Evolutionary conservation across 164 flowering plant genomes (phyloP).

Genomic region (Chimonanthus praecox): DNA sequence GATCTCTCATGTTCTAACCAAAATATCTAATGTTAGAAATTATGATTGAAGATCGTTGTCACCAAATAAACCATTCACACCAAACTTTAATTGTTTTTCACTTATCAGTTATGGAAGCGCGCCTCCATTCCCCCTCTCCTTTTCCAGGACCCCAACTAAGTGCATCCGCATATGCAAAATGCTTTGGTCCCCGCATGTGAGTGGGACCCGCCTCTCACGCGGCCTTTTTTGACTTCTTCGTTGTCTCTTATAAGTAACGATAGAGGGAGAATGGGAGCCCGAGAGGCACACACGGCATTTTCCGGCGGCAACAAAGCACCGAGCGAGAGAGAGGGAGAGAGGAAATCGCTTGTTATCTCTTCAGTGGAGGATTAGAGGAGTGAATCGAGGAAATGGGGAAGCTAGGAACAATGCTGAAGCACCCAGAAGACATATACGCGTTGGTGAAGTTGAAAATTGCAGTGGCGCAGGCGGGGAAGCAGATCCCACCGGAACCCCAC

Average conservation of each 20-base stretch:
- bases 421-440: conserved; percentile 76
- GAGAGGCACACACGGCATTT: background rate
- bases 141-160: background rate
- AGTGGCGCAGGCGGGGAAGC: conserved; percentile 57
- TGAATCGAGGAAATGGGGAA: conserved; percentile 32
- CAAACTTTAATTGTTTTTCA: too few species aligned
- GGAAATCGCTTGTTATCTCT: background rate
- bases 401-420: conserved; percentile 55
- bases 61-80: too few species aligned
- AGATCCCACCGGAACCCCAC: conserved; percentile 77
- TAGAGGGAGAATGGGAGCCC: background rate
- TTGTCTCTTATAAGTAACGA: background rate
- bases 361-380: background rate
- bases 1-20: too few species aligned
- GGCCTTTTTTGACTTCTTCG: background rate
- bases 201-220: background rate
- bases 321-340: background rate
- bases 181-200: background rate
- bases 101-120: too few species aligned
- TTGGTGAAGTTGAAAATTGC: conserved; percentile 78
- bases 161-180: background rate
- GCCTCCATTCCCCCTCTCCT: too few species aligned
- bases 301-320: background rate
- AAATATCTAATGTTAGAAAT: too few species aligned
- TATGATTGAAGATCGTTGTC: too few species aligned